phyloP scores from a whole-genome alignment of 441 rosid species.

The Bocquillonia castaneifolia region DNA sequence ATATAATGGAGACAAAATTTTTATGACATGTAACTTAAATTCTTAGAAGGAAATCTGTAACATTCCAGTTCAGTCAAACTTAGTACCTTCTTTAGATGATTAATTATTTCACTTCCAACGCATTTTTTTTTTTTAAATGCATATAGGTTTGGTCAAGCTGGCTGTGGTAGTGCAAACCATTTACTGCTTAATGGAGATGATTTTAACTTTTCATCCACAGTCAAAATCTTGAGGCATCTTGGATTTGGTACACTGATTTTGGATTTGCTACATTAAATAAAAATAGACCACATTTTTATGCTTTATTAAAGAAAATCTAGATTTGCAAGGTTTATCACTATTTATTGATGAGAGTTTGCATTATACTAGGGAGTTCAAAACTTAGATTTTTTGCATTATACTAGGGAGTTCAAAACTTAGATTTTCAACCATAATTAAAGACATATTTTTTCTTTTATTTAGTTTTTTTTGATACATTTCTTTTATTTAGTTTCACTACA shows the following conservation, averaged over 20 bases:
- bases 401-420: too few relatives aligned
- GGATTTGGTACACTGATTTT: slow-evolving; percentile 12
- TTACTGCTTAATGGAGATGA: background rate
- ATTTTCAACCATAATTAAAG: too few relatives aligned
- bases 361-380: too few relatives aligned
- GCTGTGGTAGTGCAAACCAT: too few relatives aligned
- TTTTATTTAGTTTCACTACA: too few relatives aligned
- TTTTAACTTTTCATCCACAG: background rate
- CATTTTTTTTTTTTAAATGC: background rate
- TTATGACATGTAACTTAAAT: background rate
- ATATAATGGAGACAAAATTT: background rate
- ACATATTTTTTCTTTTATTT: too few relatives aligned
- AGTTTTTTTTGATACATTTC: too few relatives aligned
- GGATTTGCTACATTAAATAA: slow-evolving; percentile 2
- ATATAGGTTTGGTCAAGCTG: too few relatives aligned
- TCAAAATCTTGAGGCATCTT: background rate
- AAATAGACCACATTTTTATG: background rate
- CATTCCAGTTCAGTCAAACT: slow-evolving; percentile 1
- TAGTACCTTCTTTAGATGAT: slow-evolving; percentile 4
- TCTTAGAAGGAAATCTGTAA: background rate
- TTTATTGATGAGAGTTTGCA: background rate
- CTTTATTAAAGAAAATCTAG: background rate
- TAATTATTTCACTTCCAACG: background rate
- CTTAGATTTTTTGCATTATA: too few relatives aligned
- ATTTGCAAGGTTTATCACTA: background rate